phyloP scores from a whole-genome alignment of 2,329 filamentous ascomycete genomes.

The Monosporascus sp. region DNA sequence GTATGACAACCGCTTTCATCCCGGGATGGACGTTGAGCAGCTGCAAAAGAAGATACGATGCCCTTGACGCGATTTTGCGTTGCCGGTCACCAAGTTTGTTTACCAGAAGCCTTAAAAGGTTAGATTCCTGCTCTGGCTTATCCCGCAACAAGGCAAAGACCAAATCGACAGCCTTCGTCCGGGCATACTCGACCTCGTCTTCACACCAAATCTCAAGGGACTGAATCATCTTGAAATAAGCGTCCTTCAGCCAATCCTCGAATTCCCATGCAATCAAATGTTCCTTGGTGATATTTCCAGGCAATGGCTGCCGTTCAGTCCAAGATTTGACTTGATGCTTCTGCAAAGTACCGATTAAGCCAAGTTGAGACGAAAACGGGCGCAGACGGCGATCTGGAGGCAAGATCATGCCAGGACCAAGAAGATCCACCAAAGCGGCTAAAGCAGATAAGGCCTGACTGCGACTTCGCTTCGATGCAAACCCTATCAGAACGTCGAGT shows the following conservation, averaged over 20 bases:
- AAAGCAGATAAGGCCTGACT: constrained; percentile 91
- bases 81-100: constrained; percentile 96
- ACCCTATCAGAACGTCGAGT: constrained; percentile 73
- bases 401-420: constrained; percentile 82
- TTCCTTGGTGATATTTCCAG: constrained; percentile 65
- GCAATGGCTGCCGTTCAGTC: constrained; percentile 65
- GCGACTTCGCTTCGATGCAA: constrained; percentile 91
- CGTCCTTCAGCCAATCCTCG: constrained; percentile 91
- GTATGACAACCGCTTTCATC: constrained; percentile 89
- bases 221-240: constrained; percentile 90
- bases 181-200: constrained; percentile 92
- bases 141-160: constrained; percentile 88
- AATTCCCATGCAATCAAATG: constrained; percentile 87
- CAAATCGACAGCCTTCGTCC: constrained; percentile 82
- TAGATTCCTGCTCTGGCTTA: constrained; percentile 96
- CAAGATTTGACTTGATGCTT: constrained; percentile 54
- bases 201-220: constrained; percentile 88
- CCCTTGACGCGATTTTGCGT: constrained; percentile 89
- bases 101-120: constrained; percentile 82
- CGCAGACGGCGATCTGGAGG: constrained; percentile 77
- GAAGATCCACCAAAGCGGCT: constrained; percentile 86
- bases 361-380: constrained; percentile 75
- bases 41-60: constrained; percentile 91
- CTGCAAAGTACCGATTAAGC: constrained; percentile 66
- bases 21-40: constrained; percentile 82